phyloP scores from a whole-genome alignment of 2,329 filamentous ascomycete genomes.

The Didymella pinodella region DNA sequence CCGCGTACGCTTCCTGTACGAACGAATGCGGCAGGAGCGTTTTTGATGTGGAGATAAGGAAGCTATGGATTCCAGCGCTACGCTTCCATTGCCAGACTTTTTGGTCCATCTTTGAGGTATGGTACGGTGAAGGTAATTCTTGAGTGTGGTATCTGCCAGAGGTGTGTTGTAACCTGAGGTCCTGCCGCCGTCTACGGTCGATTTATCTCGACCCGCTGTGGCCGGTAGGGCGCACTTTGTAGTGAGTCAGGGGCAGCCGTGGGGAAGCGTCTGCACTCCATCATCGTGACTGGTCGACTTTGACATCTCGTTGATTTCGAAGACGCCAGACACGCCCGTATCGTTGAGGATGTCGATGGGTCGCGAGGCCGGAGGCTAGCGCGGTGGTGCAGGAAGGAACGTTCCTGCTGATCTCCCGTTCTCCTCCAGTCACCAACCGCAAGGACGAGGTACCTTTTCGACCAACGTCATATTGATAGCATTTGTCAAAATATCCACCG shows the following conservation, averaged over 20 bases:
- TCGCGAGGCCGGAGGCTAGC: background rate
- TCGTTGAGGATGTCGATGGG: background rate
- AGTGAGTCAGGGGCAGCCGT: background rate
- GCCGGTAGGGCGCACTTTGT: conserved; percentile 2
- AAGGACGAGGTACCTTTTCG: conserved; percentile 1
- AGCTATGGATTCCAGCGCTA: conserved; percentile 28
- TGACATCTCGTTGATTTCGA: background rate
- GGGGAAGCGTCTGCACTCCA: background rate
- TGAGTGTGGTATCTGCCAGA: background rate
- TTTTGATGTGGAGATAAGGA: conserved; percentile 40
- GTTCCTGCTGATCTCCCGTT: conserved; percentile 13
- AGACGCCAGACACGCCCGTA: conserved; percentile 18
- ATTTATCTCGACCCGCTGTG: background rate
- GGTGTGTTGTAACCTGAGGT: background rate
- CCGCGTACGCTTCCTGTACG: conserved; percentile 41
- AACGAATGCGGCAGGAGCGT: conserved; percentile 41
- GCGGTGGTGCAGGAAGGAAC: background rate
- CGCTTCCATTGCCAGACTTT: conserved; percentile 38
- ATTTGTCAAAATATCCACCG: background rate
- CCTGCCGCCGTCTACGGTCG: background rate
- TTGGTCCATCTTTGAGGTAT: conserved; percentile 26
- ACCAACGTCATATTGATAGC: conserved; percentile 2
- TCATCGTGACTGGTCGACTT: background rate
- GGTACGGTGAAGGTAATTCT: background rate
- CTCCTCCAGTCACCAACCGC: background rate